Evolutionary conservation across 2,329 filamentous ascomycete species (phyloP), one percentile per base, ranked within the genome.

Genomic region (Penicillium sp.): DNA sequence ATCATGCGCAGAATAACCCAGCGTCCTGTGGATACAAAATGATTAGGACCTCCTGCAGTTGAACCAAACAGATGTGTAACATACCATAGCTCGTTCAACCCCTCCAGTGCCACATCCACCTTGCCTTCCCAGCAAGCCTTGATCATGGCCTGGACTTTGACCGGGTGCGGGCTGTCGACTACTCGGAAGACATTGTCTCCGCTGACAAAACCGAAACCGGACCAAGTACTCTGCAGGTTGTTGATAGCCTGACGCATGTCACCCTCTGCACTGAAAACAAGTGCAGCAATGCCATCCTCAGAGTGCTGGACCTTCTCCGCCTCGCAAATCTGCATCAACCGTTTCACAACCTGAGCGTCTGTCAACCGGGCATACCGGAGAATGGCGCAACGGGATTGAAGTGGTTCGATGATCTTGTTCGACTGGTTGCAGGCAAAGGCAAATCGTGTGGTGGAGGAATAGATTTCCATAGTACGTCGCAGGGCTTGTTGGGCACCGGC

Each of bases 231-330:
- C 73, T 99, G 94, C 63, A 99, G 77, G 74, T 97, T 97, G 78
- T 99, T 99, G 80, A 99, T 96, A 35, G 94, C 94, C 77, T 99
- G 94, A 58, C 94, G 86, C 94, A 99, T 99, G 72, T 99, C 94
- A 54, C 94, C 94, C 74, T 99, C 94, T 7, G 94, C 94, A 59
- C 89, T 94, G 78, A 99, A 99, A 1, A 99, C 91, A 34, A 99
- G 79, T n/a, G 94, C 94, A 0, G 93, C 94, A 56, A 97, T 81
- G 1, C 94, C 94, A 71, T 97, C 93, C 65, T 99, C 94, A 49
- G 87, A 92, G 75, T 91, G 90, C 70, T 94, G 82, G 42, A 97
- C 91, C 62, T 89, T 86, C 75, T 99, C 94, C 1, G 91, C 91
- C 70, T 94, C 88, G 70, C 91, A 94, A 64, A 99, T 94, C 70